Evolutionary conservation across 2,329 filamentous ascomycete genomes (phyloP), one percentile per base, ranked within the genome.

Genomic region (Trichophyton equinum): DNA sequence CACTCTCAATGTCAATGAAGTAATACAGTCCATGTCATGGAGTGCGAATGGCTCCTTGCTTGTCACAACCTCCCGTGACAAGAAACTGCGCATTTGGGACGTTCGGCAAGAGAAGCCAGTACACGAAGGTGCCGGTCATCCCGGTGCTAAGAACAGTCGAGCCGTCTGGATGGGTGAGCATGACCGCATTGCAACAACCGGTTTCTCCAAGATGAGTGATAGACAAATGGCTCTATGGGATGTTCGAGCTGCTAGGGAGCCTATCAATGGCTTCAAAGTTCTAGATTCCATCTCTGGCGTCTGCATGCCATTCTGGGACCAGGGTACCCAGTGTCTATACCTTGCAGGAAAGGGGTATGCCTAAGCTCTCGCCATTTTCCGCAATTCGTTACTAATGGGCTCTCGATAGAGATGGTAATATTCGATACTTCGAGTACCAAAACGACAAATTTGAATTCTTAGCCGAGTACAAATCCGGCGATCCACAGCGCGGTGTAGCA

Each of bases 261-360:
- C 94, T 57, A 87, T 97, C 68, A 91, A 89, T 58, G 91, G 91
- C 15, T 96, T 96, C 77, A 86, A 84, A 68, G 88, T 88, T 67
- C 82, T 99, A 57, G 94, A 99, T 76, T 95, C 90, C 55, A 96
- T 96, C 70, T 96, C 92, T 53, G 94, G 94, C 73, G 91, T 99
- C 63, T 95, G 91, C 81, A 96, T 99, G 89, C 94, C 94, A 36
- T 97, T 99, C 83, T 99, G 94, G 94, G 94, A 99, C 73, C 92
- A 97, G 63, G 90, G 91, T 63, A 96, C 89, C 59, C 91, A 94
- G 77, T 95, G 90, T 73, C 80, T 99, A 70, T 99, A 96, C 76
- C 82, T 99, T 71, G 94, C 94, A 69, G 94, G 94, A 72, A 97
- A 97, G 80, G 94, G 92, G 89, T 92, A 76, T 79, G 87, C 76